These are phyloP conservation scores for Teratosphaeria destructans DNA, from an alignment of 2,329 filamentous ascomycete genomes.

Conservation along the genomic window DNA sequence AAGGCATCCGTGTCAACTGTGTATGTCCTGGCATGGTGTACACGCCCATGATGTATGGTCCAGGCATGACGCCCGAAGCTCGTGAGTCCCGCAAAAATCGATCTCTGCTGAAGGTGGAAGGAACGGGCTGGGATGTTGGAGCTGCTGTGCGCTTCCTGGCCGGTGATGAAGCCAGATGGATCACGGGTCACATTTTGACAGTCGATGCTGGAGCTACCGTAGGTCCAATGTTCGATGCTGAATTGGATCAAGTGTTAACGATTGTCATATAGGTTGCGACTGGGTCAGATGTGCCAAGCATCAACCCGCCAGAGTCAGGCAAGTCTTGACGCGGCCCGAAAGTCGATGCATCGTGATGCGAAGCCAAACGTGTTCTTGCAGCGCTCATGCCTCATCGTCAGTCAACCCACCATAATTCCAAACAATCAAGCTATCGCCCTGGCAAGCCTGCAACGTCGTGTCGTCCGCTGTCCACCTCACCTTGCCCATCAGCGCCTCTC, in stretches of 20 bases:
- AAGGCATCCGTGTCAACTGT: constrained; percentile 46
- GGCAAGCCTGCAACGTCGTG: constrained; percentile 14
- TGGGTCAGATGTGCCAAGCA: not conserved
- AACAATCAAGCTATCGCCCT: constrained; percentile 8
- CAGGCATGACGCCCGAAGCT: constrained; percentile 41
- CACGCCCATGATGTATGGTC: constrained; percentile 45
- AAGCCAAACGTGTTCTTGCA: not conserved
- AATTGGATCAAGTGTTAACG: not conserved
- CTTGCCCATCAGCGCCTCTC: constrained; percentile 3
- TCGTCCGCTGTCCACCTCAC: constrained; percentile 12
- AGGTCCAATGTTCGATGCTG: not conserved
- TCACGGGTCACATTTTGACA: constrained; percentile 37
- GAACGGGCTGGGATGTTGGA: constrained; percentile 45
- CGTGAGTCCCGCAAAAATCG: constrained; percentile 39
- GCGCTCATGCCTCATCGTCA: not conserved
- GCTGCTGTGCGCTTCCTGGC: constrained; percentile 43
- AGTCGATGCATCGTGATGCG: not conserved
- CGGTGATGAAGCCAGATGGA: constrained; percentile 43
- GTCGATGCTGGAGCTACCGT: constrained; percentile 40
- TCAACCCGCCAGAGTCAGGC: not conserved
- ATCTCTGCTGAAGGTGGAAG: constrained; percentile 44
- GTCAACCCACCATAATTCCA: constrained; percentile 8
- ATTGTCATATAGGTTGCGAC: not conserved
- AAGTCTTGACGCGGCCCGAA: not conserved
- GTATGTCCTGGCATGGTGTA: constrained; percentile 47